Base-by-base conservation (phyloP, 2,329 filamentous ascomycete genomes). In the Cladosporium austrohemisphaericum region DNA sequence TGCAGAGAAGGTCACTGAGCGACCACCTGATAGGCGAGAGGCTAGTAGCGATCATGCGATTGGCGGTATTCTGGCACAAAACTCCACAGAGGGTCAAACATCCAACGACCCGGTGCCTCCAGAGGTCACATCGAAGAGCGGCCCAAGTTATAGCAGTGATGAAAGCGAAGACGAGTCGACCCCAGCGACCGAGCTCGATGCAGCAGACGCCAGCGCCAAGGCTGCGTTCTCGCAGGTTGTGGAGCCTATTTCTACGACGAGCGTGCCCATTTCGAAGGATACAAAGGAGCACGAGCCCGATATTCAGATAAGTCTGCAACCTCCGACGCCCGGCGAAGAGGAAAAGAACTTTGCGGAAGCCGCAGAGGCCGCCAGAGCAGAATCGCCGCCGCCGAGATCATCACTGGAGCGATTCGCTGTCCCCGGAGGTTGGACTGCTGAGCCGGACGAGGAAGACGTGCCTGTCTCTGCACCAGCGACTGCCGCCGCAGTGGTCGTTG, bases 51-150 rank as follows among this genome's bases (percentile, higher is more conserved):
- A 88, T 57, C 73, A 79, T 55, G 76, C 72, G 2, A 66, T 84
- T 47, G 84, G 79, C 3, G 70, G 73, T 4, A 65, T 84, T 4
- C 57, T 86, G 11, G 62, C 71, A 5, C 75, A 79, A 36, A 80
- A 85, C 4, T 67, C 72, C 28, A 52, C 51, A n/a, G 33, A 51
- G 13, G 13, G 16, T 59, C 14, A 48, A 25, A 40, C 73, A 56
- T 76, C 75, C 53, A 73, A 79, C 45, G 80, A 86, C 54, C 85
- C 87, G 13, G 65, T 89, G 26, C 83, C 86, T 4, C 84, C 84
- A 1, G 77, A 88, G 13, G 82, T 87, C 10, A 85, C 84, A 0
- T 83, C 83, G 1, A 77, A 85, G 14, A 84, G 90, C 61, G 81
- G 79, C 8, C 77, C 69, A 49, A 83, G 80, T 1, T 83, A 86